Evolutionary conservation across 2,329 filamentous ascomycete species (phyloP), one percentile per base, ranked within the genome.

Genomic region (Colletotrichum sidae): DNA sequence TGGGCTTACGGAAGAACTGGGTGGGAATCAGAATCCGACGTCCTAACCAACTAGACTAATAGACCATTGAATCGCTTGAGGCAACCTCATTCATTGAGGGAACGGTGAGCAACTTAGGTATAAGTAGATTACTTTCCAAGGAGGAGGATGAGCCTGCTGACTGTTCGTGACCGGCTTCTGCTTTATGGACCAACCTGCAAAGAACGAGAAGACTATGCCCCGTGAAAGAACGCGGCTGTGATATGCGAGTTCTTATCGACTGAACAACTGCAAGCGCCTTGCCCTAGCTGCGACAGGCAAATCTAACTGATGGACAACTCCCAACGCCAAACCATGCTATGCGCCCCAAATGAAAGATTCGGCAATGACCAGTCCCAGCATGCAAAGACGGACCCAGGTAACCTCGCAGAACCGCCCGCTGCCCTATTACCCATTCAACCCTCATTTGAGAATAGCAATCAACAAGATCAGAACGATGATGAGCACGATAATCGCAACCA

Each of bases 401-500:
- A 55, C n/a, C 10, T 38, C 13, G 4, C 12, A 25, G 37, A 13
- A 8, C 41, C 41, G 52, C 8, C 33, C 8, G 49, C 44, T 33
- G 35, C 39, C 37, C 37, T 15, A 13, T 53, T 38, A 17, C 52
- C 34, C 10, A 15, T 44, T 89, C 88, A 59, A 89, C 13, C 7
- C 55, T 41, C 78, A 94, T 79, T 96, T 96, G 78, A 94, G 76
- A 50, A 97, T 87, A 33, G 91, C 87, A 79, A 97, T 96, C 72
- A 97, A 77, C 72, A 97, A 79, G 6, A 97, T 85, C 71, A 97
- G 78, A 10, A 97, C 84, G 55, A 96, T 86, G 70, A 97, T 96
- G 75, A 97, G 80, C 15, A 90, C 86, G 69, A 97, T 88, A 64
- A 96, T 92, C 35, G 90, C 85, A 61, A 88, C 90, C 89, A 96